Percentiles rank a stretch among this genome's conserved stretches.
Evolutionary conservation across 768 basidiomycete species (phyloP).

Genomic region (Rhizopogon vinicolor): DNA sequence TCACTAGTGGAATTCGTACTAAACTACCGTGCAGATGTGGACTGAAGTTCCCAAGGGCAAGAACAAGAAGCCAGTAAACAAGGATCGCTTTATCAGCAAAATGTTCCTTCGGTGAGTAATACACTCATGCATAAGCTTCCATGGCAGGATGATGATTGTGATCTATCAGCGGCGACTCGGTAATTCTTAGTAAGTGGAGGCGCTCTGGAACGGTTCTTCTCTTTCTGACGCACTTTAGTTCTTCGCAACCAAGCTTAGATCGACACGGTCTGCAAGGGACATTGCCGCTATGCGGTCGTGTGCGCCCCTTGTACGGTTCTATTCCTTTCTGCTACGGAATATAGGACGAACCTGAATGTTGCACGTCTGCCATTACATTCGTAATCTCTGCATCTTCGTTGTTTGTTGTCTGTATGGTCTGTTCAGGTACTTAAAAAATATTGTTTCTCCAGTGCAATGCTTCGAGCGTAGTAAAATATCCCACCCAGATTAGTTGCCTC

Average conservation of each 20-base stretch:
- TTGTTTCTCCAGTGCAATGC: conserved; percentile 7
- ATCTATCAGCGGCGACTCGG: conserved; percentile 81
- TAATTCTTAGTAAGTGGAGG: conserved; percentile 80
- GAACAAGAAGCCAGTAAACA: conserved; percentile 98
- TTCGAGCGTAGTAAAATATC: conserved; percentile 50
- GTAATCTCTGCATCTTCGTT: not conserved
- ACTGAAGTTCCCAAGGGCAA: conserved; percentile 97
- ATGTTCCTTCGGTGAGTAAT: conserved; percentile 85
- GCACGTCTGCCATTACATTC: not conserved
- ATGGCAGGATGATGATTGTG: conserved; percentile 8
- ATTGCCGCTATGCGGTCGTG: not conserved
- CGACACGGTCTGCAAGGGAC: not conserved
- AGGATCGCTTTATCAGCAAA: conserved; percentile 99
- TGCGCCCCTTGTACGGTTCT: not conserved
- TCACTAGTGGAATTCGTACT: not conserved
- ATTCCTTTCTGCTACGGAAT: not conserved
- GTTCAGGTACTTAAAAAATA: not conserved
- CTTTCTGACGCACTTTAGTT: conserved; percentile 46
- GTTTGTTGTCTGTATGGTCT: not conserved
- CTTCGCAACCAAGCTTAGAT: conserved; percentile 68
- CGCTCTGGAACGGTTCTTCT: conserved; percentile 9
- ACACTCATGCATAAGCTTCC: conserved; percentile 1
- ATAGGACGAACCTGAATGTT: not conserved
- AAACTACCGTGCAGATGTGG: conserved; percentile 77
- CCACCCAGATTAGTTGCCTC: conserved; percentile 62